A percentile compares a stretch with the other conserved stretches of the same genome.
These are phyloP conservation scores for Ceratonia siliqua DNA, from an alignment of 306 rosid genomes.

Conservation along the genomic window DNA sequence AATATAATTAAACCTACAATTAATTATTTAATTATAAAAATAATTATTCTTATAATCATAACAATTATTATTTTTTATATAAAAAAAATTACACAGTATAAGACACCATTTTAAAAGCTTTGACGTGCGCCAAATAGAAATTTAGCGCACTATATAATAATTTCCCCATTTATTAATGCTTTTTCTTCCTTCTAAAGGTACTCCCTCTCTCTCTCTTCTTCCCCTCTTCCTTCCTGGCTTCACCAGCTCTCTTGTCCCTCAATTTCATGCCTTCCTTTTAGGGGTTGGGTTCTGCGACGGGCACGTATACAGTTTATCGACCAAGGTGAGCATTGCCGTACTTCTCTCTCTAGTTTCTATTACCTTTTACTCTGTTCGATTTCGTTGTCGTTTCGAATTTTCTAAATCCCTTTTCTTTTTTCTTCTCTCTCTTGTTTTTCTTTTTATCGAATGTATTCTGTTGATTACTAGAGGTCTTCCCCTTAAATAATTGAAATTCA, in stretches of 20 bases:
- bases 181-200: background rate
- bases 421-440: background rate
- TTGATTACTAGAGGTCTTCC: background rate
- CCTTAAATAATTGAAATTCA: conserved; percentile 4
- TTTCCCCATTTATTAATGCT: too few species aligned
- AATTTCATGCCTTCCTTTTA: background rate
- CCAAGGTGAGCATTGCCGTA: conserved; percentile 21
- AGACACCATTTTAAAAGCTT: too few species aligned
- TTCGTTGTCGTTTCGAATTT: background rate
- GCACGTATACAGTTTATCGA: background rate
- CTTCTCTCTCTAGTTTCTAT: background rate
- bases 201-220: conserved; percentile 1
- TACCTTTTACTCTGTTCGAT: background rate
- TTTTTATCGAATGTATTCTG: background rate
- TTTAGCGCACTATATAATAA: too few species aligned
- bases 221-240: background rate
- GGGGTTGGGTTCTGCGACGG: conserved; percentile 35
- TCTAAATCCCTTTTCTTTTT: background rate
- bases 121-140: too few species aligned
- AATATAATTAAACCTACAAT: too few species aligned
- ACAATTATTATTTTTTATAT: too few species aligned
- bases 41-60: too few species aligned
- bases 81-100: too few species aligned
- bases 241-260: background rate
- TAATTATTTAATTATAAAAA: too few species aligned